Percentiles rank a stretch among this genome's conserved stretches.
Conservation (phyloP, 331 rosid genomes). For the Ulmus americana region DNA sequence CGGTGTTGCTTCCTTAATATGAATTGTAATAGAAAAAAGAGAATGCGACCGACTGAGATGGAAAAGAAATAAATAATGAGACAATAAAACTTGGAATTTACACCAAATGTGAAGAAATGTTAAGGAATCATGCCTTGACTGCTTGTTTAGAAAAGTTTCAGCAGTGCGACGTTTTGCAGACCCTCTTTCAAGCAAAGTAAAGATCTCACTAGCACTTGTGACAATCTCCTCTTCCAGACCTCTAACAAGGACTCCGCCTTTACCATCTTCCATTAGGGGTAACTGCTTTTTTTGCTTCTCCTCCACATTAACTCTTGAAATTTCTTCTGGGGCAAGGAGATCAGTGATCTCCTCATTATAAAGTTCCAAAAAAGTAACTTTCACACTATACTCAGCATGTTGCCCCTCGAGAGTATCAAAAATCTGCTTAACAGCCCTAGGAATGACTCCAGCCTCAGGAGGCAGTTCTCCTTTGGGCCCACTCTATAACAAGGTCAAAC, state of each 20-base stretch:
- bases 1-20: conserved; percentile 94
- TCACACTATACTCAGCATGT: conserved; percentile 81
- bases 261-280: conserved; percentile 94
- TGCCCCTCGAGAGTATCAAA: conserved; percentile 86
- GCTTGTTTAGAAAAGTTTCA: conserved; percentile 85
- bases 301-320: conserved; percentile 51
- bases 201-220: conserved; percentile 74
- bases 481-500: conserved; percentile 36
- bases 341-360: conserved; percentile 90
- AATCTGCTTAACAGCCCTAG: conserved; percentile 80
- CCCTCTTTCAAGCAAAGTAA: conserved; percentile 74
- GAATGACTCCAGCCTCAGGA: conserved; percentile 75
- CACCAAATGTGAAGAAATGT: background rate
- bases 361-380: conserved; percentile 77
- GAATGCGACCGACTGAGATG: conserved; percentile 91
- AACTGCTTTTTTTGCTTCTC: conserved; percentile 80
- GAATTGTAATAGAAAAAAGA: conserved; percentile 89
- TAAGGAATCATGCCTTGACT: conserved; percentile 54
- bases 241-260: conserved; percentile 90
- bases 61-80: conserved; percentile 1
- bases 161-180: conserved; percentile 93
- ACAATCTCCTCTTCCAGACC: conserved; percentile 89
- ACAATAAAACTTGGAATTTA: background rate
- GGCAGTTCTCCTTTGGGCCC: conserved; percentile 88
- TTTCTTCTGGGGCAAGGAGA: conserved; percentile 82